These are phyloP conservation scores for Argentina anserina DNA, from an alignment of 306 rosid genomes.

Conservation along the genomic window DNA sequence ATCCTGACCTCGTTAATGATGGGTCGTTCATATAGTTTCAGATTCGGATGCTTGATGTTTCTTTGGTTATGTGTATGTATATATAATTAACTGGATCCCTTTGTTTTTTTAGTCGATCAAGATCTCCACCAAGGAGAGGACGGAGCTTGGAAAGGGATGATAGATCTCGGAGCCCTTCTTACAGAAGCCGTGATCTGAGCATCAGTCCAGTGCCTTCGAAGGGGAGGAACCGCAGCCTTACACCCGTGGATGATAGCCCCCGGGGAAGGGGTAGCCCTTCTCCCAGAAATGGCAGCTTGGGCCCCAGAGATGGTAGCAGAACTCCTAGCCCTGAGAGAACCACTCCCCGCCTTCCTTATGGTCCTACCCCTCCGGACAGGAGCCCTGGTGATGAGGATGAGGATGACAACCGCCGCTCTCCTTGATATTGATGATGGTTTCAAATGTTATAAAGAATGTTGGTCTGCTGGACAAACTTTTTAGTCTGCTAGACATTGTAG, in stretches of 20 bases:
- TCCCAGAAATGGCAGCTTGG: slow-evolving; percentile 43
- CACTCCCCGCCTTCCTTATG: slow-evolving; percentile 3
- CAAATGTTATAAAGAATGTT: neutral
- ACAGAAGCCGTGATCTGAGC: slow-evolving; percentile 35
- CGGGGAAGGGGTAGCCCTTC: slow-evolving; percentile 35
- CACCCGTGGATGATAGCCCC: slow-evolving; percentile 54
- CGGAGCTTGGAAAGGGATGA: slow-evolving; percentile 48
- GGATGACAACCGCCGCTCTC: slow-evolving; percentile 39
- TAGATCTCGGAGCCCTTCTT: slow-evolving; percentile 42
- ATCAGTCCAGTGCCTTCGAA: slow-evolving; percentile 37
- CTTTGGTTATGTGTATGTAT: neutral
- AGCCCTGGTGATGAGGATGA: slow-evolving; percentile 55
- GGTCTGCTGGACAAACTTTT: neutral
- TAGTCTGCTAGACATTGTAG: neutral
- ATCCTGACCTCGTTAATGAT: neutral
- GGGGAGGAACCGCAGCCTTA: slow-evolving; percentile 45
- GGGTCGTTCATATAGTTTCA: neutral
- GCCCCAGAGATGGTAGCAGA: slow-evolving; percentile 36
- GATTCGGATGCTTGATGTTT: neutral
- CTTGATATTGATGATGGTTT: slow-evolving; percentile 28
- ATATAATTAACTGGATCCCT: neutral
- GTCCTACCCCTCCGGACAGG: no score
- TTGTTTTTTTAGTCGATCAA: slow-evolving; percentile 54
- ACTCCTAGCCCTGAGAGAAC: slow-evolving; percentile 43
- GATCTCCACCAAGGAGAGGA: slow-evolving; percentile 58